Conservation (phyloP, 2,329 filamentous ascomycete genomes). For the Aspergillus ibericus region DNA sequence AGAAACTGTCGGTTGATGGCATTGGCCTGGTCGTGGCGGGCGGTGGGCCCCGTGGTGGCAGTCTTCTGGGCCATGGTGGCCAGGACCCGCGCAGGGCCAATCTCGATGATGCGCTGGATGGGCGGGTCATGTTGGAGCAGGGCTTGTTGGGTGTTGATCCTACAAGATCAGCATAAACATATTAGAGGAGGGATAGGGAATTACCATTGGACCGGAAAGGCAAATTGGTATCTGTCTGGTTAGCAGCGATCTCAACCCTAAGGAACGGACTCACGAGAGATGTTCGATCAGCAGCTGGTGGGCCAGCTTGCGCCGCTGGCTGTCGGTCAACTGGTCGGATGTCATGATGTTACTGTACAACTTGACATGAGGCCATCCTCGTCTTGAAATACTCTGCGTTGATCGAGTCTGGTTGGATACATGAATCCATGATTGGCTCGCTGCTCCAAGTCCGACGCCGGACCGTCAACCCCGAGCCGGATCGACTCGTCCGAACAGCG, state of each 20-base stretch:
- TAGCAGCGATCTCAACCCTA: no score
- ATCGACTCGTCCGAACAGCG: no score
- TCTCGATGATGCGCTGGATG: background rate
- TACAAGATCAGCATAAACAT: background rate
- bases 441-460: background rate
- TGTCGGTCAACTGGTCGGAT: background rate
- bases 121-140: background rate
- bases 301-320: background rate
- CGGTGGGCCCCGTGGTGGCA: background rate
- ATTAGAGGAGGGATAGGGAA: no score
- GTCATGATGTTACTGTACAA: background rate
- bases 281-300: background rate
- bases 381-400: background rate
- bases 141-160: slow-evolving; percentile 3
- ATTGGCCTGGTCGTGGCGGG: background rate
- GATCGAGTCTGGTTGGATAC: background rate
- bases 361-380: no score
- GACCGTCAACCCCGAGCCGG: background rate
- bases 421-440: background rate
- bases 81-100: background rate
- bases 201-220: slow-evolving; percentile 10
- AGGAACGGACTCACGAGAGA: background rate
- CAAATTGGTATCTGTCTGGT: slow-evolving; percentile 4
- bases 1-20: background rate
- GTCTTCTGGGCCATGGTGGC: slow-evolving; percentile 4